Percentiles rank a stretch among this genome's conserved stretches.
phyloP scores from a whole-genome alignment of 495 filamentous ascomycete genomes.

The Astrothelium macrocarpum region DNA sequence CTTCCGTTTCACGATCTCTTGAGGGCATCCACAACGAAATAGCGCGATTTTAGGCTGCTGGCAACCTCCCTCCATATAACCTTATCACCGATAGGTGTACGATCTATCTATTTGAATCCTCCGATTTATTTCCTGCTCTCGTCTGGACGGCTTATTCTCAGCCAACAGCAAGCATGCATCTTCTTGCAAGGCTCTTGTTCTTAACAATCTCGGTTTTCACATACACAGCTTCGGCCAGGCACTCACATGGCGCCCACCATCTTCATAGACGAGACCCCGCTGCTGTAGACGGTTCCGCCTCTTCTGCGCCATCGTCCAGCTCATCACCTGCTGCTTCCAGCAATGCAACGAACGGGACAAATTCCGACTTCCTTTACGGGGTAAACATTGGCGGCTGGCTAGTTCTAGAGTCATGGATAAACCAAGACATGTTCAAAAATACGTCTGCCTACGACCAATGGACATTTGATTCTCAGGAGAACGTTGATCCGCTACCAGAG shows the following conservation, averaged over 20 bases:
- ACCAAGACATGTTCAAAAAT: conserved; percentile 25
- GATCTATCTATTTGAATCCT: background rate
- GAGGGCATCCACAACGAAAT: background rate
- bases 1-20: background rate
- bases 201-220: background rate
- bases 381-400: conserved; percentile 34
- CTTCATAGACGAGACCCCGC: background rate
- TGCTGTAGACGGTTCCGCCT: background rate
- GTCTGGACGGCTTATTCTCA: background rate
- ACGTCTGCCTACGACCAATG: conserved; percentile 28
- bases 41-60: too few species aligned
- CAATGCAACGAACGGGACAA: background rate
- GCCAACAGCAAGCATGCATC: background rate
- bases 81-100: too few species aligned
- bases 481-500: conserved; percentile 17
- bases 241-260: background rate
- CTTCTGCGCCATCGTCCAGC: background rate
- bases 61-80: too few species aligned
- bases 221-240: background rate
- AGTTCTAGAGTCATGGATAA: conserved; percentile 34
- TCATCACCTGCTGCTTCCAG: background rate
- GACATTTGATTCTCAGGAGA: conserved; percentile 25
- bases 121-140: too few species aligned
- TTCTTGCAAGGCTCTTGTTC: background rate
- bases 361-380: conserved; percentile 8